These are phyloP conservation scores for Colletotrichum tofieldiae DNA, from an alignment of 2,329 filamentous ascomycete genomes.

Conservation along the genomic window DNA sequence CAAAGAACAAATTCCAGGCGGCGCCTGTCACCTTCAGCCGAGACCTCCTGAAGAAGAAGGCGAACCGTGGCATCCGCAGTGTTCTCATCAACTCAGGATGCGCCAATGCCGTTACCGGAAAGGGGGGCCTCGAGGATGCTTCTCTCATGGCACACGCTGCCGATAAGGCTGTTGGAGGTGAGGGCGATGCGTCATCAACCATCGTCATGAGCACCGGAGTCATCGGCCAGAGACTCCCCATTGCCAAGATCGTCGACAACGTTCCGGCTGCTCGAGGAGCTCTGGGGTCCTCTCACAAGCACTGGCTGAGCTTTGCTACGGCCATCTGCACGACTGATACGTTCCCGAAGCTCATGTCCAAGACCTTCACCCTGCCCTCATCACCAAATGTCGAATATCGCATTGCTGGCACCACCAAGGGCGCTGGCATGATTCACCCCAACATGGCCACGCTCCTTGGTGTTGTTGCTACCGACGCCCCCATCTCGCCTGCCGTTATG, in stretches of 20 bases:
- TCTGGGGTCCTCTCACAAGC: constrained; percentile 82
- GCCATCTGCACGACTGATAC: constrained; percentile 99
- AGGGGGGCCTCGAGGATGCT: constrained; percentile 90
- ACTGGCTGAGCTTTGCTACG: constrained; percentile 89
- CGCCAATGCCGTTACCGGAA: constrained; percentile 96
- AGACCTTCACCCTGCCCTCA: constrained; percentile 86
- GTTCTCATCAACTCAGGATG: constrained; percentile 96
- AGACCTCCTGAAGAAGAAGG: constrained; percentile 76
- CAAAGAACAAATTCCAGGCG: constrained; percentile 98
- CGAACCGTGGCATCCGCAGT: constrained; percentile 80
- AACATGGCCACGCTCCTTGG: constrained; percentile 98
- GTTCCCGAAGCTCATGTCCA: constrained; percentile 94
- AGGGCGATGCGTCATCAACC: constrained; percentile 67
- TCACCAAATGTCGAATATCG: constrained; percentile 82
- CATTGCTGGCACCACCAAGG: constrained; percentile 96
- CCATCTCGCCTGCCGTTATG: constrained; percentile 79
- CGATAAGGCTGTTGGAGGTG: constrained; percentile 71
- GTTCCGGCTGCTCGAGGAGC: constrained; percentile 83
- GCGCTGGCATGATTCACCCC: constrained; percentile 98
- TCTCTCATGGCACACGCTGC: constrained; percentile 85
- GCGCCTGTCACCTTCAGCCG: constrained; percentile 92
- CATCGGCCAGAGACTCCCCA: constrained; percentile 94
- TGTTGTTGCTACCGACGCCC: constrained; percentile 92
- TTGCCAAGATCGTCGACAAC: constrained; percentile 87
- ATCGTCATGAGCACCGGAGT: constrained; percentile 99